Percentiles rank a stretch among this genome's conserved stretches.
Evolutionary conservation across 345 rosid genomes (phyloP).

Genomic region (Populus alba): DNA sequence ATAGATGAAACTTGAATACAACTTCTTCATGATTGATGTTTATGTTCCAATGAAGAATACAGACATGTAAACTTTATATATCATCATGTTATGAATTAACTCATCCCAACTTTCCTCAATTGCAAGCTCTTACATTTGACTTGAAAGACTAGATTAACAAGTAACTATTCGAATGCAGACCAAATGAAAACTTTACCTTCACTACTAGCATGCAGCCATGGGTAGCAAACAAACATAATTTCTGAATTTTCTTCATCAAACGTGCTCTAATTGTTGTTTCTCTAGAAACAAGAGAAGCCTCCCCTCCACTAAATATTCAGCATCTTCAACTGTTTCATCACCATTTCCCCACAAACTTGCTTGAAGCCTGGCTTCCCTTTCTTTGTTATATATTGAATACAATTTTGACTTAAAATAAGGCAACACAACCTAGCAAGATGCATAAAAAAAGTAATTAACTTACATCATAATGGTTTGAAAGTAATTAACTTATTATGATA

Average conservation of each 20-base stretch:
- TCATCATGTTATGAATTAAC: background rate
- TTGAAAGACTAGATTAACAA: conserved; percentile 1
- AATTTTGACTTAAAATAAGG: conserved; percentile 91
- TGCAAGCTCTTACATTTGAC: background rate
- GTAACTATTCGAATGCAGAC: conserved; percentile 1
- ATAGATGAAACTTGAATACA: background rate
- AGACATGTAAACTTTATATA: background rate
- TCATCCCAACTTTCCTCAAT: background rate
- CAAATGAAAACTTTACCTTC: conserved; percentile 60
- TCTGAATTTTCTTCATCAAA: conserved; percentile 59
- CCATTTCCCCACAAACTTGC: conserved; percentile 92
- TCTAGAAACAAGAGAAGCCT: conserved; percentile 43
- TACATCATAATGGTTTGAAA: background rate
- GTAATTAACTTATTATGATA: background rate
- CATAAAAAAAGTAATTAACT: conserved; percentile 16
- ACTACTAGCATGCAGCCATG: conserved; percentile 87
- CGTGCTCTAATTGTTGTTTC: conserved; percentile 54
- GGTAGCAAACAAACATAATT: conserved; percentile 77
- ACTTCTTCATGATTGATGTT: background rate
- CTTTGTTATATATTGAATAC: conserved; percentile 77
- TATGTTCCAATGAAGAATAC: background rate
- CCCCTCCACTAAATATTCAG: conserved; percentile 47
- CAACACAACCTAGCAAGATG: conserved; percentile 67
- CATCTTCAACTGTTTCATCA: conserved; percentile 60
- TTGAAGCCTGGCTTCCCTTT: conserved; percentile 51